Evolutionary conservation across 108 stramenopile genomes (phyloP), one percentile per base, ranked within the genome.

Genomic region (Skeletonema costatum): DNA sequence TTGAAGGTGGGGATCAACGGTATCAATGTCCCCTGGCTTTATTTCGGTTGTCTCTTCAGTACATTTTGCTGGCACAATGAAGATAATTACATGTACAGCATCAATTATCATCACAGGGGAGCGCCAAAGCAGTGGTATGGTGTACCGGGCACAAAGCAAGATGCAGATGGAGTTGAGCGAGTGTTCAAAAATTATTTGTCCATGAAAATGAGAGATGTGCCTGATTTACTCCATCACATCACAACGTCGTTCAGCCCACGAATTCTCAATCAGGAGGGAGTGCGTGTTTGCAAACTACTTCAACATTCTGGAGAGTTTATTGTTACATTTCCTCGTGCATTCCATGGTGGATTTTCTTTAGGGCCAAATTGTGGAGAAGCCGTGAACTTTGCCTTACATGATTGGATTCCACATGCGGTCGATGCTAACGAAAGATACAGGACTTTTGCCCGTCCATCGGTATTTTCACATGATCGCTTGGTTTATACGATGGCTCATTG

Each of bases 1-100:
- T 79, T 99, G 36, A 89, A 89, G 58, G 94, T 95, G 39, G 93
- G 92, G 29, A 92, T 99, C 31, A 97, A 94, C 62, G 99, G 99
- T 5, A 96, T 99, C 59, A 98, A 98, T 73, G 96, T 98, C 41
- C 99, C 99, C 14, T 96, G 94, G 94, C 85, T 94, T 86, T 94
- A 99, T 83, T 92, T 97, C 76, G 99, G 99, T 7, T 89, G 94
- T 68, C 77, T 97, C n/a, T 99, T 98, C 68, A 91, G 92, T 12
- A 96, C 97, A n/a, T 98, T 98, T 82, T 96, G 96, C 70, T 99
- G 98, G 98, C 99, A 99, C 88, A 97, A 94, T 73, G 99, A 99
- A 80, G 99, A 99, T 86, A 98, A 99, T 81, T 98, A 98, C 81
- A 86, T 99, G 58, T 98, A 98, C 76, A 93, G 91, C 60, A 97